phyloP scores from a whole-genome alignment of 495 filamentous ascomycete genomes.

The Hapsidospora chrysogenum region DNA sequence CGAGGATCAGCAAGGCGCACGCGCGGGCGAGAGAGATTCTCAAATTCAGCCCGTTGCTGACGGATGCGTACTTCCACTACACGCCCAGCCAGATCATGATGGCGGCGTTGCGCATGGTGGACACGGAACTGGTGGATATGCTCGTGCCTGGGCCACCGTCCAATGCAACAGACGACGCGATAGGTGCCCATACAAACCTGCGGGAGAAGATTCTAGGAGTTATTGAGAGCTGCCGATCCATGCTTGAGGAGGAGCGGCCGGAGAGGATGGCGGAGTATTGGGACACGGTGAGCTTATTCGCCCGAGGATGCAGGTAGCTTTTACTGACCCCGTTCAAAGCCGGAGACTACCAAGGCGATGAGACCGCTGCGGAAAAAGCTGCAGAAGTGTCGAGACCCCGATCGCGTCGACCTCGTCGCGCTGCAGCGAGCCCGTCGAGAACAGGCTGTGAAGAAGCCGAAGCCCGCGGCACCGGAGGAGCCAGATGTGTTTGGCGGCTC shows the following conservation, averaged over 20 bases:
- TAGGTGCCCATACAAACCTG: constrained; percentile 5
- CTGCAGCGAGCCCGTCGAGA: constrained; percentile 32
- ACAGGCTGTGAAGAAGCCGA: constrained; percentile 22
- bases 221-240: constrained; percentile 30
- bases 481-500: constrained; percentile 21
- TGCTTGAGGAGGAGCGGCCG: constrained; percentile 31
- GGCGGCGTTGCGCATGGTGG: constrained; percentile 56
- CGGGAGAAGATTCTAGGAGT: constrained; percentile 28
- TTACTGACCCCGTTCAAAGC: background rate
- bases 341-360: constrained; percentile 14
- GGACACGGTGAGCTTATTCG: constrained; percentile 15
- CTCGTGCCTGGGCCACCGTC: constrained; percentile 33
- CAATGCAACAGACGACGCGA: constrained; percentile 13
- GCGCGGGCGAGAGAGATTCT: constrained; percentile 51
- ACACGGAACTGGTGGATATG: constrained; percentile 51
- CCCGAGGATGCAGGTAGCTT: too few species aligned
- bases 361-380: constrained; percentile 55
- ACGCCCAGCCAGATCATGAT: constrained; percentile 91
- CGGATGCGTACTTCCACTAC: constrained; percentile 91
- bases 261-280: constrained; percentile 23
- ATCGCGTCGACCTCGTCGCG: constrained; percentile 41
- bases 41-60: constrained; percentile 64
- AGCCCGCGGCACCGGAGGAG: constrained; percentile 20
- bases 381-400: constrained; percentile 61
- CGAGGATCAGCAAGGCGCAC: constrained; percentile 52